These are phyloP conservation scores for Aspergillus ochraceus DNA, from an alignment of 2,329 filamentous ascomycete genomes.

Conservation along the genomic window DNA sequence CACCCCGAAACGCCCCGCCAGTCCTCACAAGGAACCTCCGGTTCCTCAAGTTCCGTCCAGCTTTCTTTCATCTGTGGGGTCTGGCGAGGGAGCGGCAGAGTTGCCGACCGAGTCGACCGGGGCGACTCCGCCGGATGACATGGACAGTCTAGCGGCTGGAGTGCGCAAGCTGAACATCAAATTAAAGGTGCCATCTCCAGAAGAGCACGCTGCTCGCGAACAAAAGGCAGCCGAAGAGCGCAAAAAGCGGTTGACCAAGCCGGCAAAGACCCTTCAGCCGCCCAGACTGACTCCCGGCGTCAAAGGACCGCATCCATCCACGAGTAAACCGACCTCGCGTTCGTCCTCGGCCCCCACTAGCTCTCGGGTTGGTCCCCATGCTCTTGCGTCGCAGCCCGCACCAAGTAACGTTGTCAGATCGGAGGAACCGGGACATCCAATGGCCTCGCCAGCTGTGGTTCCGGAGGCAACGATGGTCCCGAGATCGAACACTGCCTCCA, in stretches of 20 bases:
- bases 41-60: conserved; percentile 44
- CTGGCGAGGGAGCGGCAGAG: conserved; percentile 12
- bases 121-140: conserved; percentile 29
- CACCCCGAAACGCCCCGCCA: conserved; percentile 35
- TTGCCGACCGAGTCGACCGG: conserved; percentile 1
- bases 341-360: conserved; percentile 10
- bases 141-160: conserved; percentile 54
- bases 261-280: conserved; percentile 21
- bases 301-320: conserved; percentile 9
- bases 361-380: background rate
- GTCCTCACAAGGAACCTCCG: conserved; percentile 41
- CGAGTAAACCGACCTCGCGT: conserved; percentile 9
- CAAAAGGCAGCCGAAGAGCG: conserved; percentile 44
- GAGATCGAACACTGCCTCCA: background rate
- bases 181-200: conserved; percentile 57
- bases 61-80: conserved; percentile 24
- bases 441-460: too few relatives aligned
- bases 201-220: conserved; percentile 57
- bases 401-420: background rate
- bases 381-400: conserved; percentile 6
- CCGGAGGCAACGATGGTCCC: background rate
- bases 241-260: conserved; percentile 32
- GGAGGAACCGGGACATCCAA: background rate
- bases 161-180: conserved; percentile 57
- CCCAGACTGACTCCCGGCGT: conserved; percentile 33